phyloP scores from a whole-genome alignment of 306 rosid species.

The Castanea crenata region DNA sequence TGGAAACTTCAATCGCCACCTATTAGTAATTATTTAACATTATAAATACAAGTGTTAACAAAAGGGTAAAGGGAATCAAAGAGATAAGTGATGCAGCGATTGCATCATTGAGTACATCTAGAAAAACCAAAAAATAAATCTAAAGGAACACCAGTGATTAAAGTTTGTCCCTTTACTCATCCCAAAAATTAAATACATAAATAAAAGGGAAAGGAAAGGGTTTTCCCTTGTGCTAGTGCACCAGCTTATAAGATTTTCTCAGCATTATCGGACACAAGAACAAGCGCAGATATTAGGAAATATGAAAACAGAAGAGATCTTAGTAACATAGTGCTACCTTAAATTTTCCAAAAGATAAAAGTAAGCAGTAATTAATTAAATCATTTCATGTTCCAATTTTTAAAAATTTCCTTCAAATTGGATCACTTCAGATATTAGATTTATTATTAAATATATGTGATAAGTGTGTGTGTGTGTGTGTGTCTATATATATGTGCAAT shows the following conservation, averaged over 20 bases:
- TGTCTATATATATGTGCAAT: too few relatives aligned
- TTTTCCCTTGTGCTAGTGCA: background rate
- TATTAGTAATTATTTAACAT: conserved; percentile 25
- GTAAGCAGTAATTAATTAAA: too few relatives aligned
- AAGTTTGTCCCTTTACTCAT: background rate
- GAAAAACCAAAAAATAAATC: conserved; percentile 6
- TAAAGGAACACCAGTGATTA: background rate
- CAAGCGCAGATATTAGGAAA: background rate
- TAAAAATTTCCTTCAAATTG: background rate
- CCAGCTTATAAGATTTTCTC: background rate
- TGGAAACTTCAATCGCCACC: conserved; percentile 81
- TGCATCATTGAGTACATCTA: conserved; percentile 3
- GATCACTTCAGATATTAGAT: background rate
- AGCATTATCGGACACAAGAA: background rate
- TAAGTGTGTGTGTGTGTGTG: too few relatives aligned
- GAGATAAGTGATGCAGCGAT: conserved; percentile 8
- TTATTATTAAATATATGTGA: background rate
- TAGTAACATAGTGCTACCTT: background rate
- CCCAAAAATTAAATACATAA: too few relatives aligned
- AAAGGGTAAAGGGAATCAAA: conserved; percentile 2
- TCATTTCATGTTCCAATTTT: background rate
- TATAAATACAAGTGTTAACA: conserved; percentile 4
- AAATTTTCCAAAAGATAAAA: conserved; percentile 12
- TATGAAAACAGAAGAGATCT: conserved; percentile 8
- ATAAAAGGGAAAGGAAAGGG: too few relatives aligned